These are phyloP conservation scores for Allantophomopsis lycopodina DNA, from an alignment of 2,329 filamentous ascomycete genomes.

Conservation along the genomic window DNA sequence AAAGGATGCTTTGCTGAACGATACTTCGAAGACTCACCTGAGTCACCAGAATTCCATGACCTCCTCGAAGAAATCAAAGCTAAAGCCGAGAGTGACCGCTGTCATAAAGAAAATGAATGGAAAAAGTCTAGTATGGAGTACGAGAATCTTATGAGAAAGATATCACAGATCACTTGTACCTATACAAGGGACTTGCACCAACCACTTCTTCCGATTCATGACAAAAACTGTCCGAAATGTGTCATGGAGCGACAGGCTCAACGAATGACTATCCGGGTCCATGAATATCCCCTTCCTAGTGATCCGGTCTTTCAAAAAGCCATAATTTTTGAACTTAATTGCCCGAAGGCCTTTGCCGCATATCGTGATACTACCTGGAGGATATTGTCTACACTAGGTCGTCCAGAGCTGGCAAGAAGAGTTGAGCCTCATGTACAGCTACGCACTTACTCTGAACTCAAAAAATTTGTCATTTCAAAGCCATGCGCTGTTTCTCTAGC, in stretches of 20 bases:
- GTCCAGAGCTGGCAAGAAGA: constrained; percentile 17
- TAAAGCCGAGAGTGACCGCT: too few relatives aligned
- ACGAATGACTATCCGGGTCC: constrained; percentile 26
- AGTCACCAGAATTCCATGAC: too few relatives aligned
- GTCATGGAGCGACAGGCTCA: constrained; percentile 16
- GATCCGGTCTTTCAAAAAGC: constrained; percentile 21
- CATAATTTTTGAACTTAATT: constrained; percentile 35
- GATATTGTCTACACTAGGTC: constrained; percentile 23
- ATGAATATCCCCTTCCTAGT: constrained; percentile 42
- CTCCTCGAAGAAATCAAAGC: too few relatives aligned
- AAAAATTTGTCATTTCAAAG: constrained; percentile 1
- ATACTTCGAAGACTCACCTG: too few relatives aligned
- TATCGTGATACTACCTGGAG: constrained; percentile 34
- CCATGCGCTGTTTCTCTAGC: not conserved
- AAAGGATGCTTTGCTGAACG: too few relatives aligned
- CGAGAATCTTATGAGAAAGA: too few relatives aligned
- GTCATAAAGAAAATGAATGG: too few relatives aligned
- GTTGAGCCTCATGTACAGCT: constrained; percentile 1
- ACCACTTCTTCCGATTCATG: too few relatives aligned
- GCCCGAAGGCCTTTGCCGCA: constrained; percentile 23
- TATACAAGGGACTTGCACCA: too few relatives aligned
- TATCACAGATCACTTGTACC: too few relatives aligned
- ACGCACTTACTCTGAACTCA: constrained; percentile 1
- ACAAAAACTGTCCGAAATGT: too few relatives aligned
- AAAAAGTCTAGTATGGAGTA: too few relatives aligned